Base-by-base conservation (phyloP, 805 yeast genomes). In the Candida manassasensis region DNA sequence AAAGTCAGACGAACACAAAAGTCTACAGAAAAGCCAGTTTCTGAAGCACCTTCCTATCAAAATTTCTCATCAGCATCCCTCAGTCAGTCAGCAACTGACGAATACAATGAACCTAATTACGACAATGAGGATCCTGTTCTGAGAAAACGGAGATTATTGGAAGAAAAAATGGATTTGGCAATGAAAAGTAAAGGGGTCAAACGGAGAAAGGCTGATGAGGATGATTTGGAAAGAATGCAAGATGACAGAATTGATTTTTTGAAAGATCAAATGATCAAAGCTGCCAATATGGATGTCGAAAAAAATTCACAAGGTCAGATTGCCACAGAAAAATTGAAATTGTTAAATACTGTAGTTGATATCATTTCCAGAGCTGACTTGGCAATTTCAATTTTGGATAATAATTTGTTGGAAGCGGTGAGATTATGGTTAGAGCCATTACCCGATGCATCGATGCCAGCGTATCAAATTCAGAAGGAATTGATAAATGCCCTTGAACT, bases 371-470 rank as follows among this genome's bases (percentile, higher is more conserved):
- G 87, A 63, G 87, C 87, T 2, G 84, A 82, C 55, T 69, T 93
- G 49, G 89, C 95, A 21, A 96, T 90, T 53, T 83, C 95, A 19
- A 86, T 93, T 40, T 71, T 93, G 52, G 99, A 93, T 65, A 93
- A 93, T 57, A 93, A 93, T 59, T 61, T 93, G 49, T 69, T 93
- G 40, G 97, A 90, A 50, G 90, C 95, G 34, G 89, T 93, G 18
- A 75, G 97, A 48, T 81, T 87, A 57, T 93, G 99, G 99, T 71
- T 93, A 39, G 99, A 93, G 60, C 99, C 99, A 19, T 71, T 93
- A 49, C 98, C 98, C 3, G 97, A 94, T 69, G 95, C 94, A 30
- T 86, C 96, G 8, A 71, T 93, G 62, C 99, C 99, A n/a, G 89
- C 96, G 1, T 93, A 84, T 63, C 95, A 88, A 58, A 90, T 93